phyloP scores from a whole-genome alignment of 805 yeast genomes.

The Candida schatavii region DNA sequence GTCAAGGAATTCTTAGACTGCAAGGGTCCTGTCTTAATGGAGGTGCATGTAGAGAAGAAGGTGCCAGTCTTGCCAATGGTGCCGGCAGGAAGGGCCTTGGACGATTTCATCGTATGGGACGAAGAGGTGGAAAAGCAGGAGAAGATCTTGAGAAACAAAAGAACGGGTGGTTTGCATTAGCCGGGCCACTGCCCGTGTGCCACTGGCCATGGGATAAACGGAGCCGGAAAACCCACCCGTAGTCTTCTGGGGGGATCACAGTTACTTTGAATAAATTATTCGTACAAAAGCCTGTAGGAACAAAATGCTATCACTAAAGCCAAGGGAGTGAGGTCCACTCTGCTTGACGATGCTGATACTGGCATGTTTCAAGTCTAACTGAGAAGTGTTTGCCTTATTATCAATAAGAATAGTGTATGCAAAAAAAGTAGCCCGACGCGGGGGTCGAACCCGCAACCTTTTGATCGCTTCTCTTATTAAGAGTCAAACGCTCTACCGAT shows the following conservation, averaged over 20 bases:
- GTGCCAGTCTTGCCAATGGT: conserved; percentile 99
- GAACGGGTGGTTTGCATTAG: conserved; percentile 71
- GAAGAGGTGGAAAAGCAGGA: conserved; percentile 75
- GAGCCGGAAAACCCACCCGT: too few relatives aligned
- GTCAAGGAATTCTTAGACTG: conserved; percentile 65
- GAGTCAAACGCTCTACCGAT: conserved; percentile 29
- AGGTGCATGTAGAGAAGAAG: conserved; percentile 86
- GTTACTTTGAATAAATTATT: too few relatives aligned
- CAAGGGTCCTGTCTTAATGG: conserved; percentile 85
- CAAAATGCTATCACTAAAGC: too few relatives aligned
- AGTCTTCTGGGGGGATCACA: too few relatives aligned
- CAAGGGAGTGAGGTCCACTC: too few relatives aligned
- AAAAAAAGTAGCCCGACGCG: conserved; percentile 26
- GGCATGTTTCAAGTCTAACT: too few relatives aligned
- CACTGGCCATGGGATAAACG: background rate
- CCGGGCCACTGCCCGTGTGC: background rate
- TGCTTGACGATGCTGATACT: too few relatives aligned
- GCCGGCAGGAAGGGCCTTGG: conserved; percentile 91
- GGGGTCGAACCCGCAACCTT: conserved; percentile 37
- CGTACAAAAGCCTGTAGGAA: too few relatives aligned
- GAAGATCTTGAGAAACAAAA: conserved; percentile 61
- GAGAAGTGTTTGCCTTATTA: too few relatives aligned
- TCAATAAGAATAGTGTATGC: conserved; percentile 4
- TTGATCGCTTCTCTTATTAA: conserved; percentile 20
- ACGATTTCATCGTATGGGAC: conserved; percentile 88